These are phyloP conservation scores for Aureobasidium sp. DNA, from an alignment of 2,329 filamentous ascomycete genomes.

Conservation along the genomic window DNA sequence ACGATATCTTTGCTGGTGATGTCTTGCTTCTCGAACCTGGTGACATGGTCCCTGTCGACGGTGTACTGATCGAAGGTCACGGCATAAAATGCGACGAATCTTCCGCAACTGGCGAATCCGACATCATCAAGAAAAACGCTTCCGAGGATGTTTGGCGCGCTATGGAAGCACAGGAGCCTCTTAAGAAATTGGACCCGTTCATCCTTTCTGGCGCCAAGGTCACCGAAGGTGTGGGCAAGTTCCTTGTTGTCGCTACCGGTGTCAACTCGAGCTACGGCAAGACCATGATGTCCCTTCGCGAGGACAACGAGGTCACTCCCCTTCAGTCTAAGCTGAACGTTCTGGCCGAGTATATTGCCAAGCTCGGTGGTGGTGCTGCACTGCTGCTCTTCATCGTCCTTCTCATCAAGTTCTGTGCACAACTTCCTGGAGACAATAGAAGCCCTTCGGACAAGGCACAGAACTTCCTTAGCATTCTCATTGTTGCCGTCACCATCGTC, in stretches of 20 bases:
- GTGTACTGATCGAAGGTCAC: conserved; percentile 62
- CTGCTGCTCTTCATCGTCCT: conserved; percentile 76
- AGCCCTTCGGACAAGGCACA: conserved; percentile 70
- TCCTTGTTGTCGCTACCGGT: conserved; percentile 68
- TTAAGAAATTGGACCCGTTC: conserved; percentile 69
- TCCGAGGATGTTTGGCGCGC: conserved; percentile 60
- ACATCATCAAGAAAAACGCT: conserved; percentile 60
- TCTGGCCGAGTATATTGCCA: conserved; percentile 73
- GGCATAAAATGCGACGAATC: conserved; percentile 68
- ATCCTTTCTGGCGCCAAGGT: conserved; percentile 83
- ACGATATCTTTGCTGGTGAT: conserved; percentile 67
- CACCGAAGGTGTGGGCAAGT: conserved; percentile 66
- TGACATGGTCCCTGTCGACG: conserved; percentile 64
- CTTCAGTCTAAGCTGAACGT: conserved; percentile 71
- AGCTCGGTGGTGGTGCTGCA: conserved; percentile 68
- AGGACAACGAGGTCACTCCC: conserved; percentile 70
- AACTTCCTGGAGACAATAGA: conserved; percentile 48
- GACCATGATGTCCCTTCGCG: conserved; percentile 69
- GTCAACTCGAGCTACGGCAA: conserved; percentile 69
- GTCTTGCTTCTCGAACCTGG: conserved; percentile 67
- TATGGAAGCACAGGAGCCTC: conserved; percentile 54
- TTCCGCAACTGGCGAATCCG: conserved; percentile 69
- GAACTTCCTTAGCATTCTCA: conserved; percentile 56
- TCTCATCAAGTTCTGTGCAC: conserved; percentile 75
- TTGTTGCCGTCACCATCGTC: conserved; percentile 59